Evolutionary conservation across 2,329 filamentous ascomycete genomes (phyloP), one percentile per base, ranked within the genome.

Genomic region (Gaeumannomyces sp.): DNA sequence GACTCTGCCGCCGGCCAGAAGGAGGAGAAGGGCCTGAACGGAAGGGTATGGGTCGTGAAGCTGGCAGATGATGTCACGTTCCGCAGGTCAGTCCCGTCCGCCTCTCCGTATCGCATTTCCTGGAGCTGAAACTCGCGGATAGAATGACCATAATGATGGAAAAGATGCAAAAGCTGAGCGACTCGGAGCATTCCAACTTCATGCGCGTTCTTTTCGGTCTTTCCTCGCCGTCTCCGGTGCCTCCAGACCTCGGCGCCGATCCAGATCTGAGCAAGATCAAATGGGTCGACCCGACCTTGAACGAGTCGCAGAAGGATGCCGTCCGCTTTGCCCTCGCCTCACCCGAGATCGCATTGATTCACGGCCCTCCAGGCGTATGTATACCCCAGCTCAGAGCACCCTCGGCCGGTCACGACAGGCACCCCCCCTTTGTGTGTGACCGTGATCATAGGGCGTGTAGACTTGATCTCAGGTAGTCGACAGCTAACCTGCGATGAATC

Each of bases 281-380:
- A 58, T 90, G 86, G 86, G 72, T 88, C 65, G 85, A 89, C 69
- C 79, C 81, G 22, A 81, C 79, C 22, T 77, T 90, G 28, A 89
- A 90, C 70, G 83, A 86, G 16, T 87, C 84, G 16, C 88, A 90
- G 72, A 89, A 87, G 69, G 85, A 88, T 65, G 87, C 87, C 22
- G 86, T 90, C 65, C 77, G 86, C n/a, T 99, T 98, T 73, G 93
- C 94, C 0, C 79, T 99, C 64, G 89, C 89, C 8, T 90, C 91
- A 1, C 83, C 83, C 64, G 93, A 97, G 71, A 84, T 98, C 33
- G 91, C 92, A 2, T 81, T 97, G 66, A 97, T 99, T 64, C 95
- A 99, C 73, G 95, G 95, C 0, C 95, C 95, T 0, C 95, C 95
- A 0, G 95, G 95, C 1, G 85, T 86, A 75, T 73, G 81, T 76